Conservation (phyloP, 208 protist genomes). For the Leishmania lainsoni region DNA sequence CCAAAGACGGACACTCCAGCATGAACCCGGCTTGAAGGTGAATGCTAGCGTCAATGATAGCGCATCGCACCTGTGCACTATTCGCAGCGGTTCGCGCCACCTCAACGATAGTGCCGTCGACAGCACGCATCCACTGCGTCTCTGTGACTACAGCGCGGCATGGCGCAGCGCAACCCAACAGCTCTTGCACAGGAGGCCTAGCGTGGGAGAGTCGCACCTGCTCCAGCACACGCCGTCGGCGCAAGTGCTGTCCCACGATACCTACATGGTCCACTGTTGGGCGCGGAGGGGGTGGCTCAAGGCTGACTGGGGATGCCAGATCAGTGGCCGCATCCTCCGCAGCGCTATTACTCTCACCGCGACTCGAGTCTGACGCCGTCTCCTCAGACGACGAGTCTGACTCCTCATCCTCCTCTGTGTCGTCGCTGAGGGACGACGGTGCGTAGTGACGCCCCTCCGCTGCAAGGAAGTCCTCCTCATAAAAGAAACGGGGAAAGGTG, state of each 20-base stretch:
- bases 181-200: constrained; percentile 37
- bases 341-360: neutral
- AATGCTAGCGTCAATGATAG: constrained; percentile 22
- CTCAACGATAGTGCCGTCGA: constrained; percentile 62
- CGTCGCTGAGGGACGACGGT: constrained; percentile 56
- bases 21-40: constrained; percentile 56
- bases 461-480: constrained; percentile 37
- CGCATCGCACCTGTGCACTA: constrained; percentile 52
- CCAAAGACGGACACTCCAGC: constrained; percentile 15
- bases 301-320: neutral
- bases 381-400: constrained; percentile 31
- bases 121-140: constrained; percentile 66
- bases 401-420: constrained; percentile 63
- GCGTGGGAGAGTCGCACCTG: constrained; percentile 31
- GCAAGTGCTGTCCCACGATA: constrained; percentile 36
- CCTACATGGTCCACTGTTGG: constrained; percentile 48
- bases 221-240: constrained; percentile 67
- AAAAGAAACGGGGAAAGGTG: constrained; percentile 72
- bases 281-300: constrained; percentile 14
- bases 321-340: neutral
- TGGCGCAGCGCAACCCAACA: constrained; percentile 32
- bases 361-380: constrained; percentile 5
- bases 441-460: constrained; percentile 57
- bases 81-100: constrained; percentile 63
- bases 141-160: constrained; percentile 51